Base-by-base conservation (phyloP, 768 basidiomycete species). In the Lactarius evosmus region DNA sequence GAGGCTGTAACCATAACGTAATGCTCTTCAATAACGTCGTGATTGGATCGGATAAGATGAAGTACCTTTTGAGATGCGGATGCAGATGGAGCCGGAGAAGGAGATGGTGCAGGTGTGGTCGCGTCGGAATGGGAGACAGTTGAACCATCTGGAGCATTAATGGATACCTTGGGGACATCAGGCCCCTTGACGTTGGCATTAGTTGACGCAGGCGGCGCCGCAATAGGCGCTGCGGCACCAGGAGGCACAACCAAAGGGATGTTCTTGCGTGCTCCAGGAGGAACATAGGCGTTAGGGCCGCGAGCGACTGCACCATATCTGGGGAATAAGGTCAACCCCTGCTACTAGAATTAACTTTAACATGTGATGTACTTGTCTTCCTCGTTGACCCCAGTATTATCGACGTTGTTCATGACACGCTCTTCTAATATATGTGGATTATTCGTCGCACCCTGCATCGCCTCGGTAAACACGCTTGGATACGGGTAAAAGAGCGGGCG, bases 251-350 rank as follows among this genome's bases (percentile, higher is more conserved):
- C n/a, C 34, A 25, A 25, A 66, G 60, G 76, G 66, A 49, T 72
- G 41, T 72, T 63, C 74, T 82, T 85, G 62, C 95, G 84, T 40
- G 95, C 94, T 65, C 88, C 93, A 2, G 96, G 96, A 52, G 97
- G 97, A 41, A 98, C 85, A 73, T 99, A 99, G 29, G 95, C 96
- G 70, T 89, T 90, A 19, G 88, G 81, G 34, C 87, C 82, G 61
- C 97, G 89, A 56, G 91, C 87, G 33, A 98, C 97, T 30, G 94
- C 95, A 61, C 91, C 91, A 73, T 93, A 98, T 75, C 95, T 97
- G 72, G 59, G 55, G 46, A 61, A 50, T 63, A 53, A 74, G 64
- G 75, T 65, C 63, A 56, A 49, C 22, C 25, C 4, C 46, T 12
- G 25, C 58, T 56, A 65, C 50, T 56, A 67, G 41, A 68, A 36